Conservation (phyloP, 2,329 filamentous ascomycete genomes). For the Colletotrichum horii region DNA sequence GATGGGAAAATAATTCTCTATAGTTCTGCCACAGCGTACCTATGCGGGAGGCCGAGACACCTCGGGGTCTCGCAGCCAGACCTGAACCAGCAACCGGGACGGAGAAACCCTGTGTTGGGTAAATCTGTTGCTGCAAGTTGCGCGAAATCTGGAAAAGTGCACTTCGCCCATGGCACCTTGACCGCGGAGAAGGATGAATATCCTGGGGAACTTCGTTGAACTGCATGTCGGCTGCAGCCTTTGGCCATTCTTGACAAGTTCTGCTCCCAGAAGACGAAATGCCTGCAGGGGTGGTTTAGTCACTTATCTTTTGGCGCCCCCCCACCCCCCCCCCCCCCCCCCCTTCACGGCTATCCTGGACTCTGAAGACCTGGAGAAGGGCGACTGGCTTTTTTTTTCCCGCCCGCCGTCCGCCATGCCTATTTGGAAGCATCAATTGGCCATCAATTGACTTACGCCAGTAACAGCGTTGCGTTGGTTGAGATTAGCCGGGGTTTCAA, state of each 20-base stretch:
- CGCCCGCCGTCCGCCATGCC: background rate
- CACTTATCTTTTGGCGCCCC: background rate
- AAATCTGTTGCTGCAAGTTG: background rate
- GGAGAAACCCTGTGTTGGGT: background rate
- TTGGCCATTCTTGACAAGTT: background rate
- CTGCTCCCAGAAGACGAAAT: background rate
- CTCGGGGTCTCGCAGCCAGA: background rate
- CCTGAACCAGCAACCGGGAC: background rate
- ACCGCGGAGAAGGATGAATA: slow-evolving; percentile 8
- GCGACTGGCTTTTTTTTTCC: background rate
- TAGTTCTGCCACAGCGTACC: background rate
- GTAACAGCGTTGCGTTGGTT: background rate
- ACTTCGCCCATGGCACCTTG: background rate
- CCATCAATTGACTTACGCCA: background rate
- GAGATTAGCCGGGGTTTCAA: background rate
- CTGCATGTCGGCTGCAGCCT: background rate
- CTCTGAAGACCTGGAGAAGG: background rate
- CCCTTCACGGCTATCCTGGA: background rate
- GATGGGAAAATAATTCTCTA: background rate
- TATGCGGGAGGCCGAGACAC: background rate
- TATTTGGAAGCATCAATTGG: background rate
- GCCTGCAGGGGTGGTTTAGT: background rate
- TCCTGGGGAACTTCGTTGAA: slow-evolving; percentile 6
- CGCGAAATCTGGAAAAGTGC: background rate
- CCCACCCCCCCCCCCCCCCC: too few relatives aligned